Conservation (phyloP, 1,139 yeast species). For the Candida pseudoviswanathii region DNA sequence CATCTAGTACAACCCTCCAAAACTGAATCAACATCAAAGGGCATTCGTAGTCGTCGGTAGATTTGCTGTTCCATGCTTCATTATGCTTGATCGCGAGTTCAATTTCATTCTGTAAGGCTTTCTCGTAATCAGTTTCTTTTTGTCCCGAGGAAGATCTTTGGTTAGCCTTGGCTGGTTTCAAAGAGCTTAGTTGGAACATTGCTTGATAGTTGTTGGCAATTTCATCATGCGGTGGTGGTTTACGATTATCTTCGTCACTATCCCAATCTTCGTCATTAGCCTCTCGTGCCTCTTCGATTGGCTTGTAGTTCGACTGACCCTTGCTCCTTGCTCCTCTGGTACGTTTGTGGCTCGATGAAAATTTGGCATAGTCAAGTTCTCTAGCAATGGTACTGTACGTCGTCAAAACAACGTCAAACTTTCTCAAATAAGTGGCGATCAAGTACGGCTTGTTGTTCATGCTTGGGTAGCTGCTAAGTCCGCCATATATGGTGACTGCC, state of each 20-base stretch:
- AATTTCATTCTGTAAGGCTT: conserved; percentile 41
- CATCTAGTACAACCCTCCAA: conserved; percentile 89
- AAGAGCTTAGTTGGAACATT: conserved; percentile 29
- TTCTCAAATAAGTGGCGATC: conserved; percentile 48
- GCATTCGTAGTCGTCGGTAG: conserved; percentile 60
- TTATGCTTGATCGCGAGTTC: conserved; percentile 35
- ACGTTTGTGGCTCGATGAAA: conserved; percentile 60
- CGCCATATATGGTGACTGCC: conserved; percentile 63
- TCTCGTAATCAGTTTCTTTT: conserved; percentile 36
- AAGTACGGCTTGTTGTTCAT: conserved; percentile 43
- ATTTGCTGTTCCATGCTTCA: conserved; percentile 26
- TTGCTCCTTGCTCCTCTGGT: conserved; percentile 40
- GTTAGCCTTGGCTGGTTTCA: conserved; percentile 35
- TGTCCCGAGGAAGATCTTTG: conserved; percentile 21
- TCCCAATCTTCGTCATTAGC: conserved; percentile 14
- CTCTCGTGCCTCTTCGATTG: conserved; percentile 15
- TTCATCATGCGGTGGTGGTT: conserved; percentile 6
- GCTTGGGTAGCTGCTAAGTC: conserved; percentile 54
- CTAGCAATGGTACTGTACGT: conserved; percentile 70
- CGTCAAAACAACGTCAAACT: conserved; percentile 79
- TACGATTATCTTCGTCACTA: conserved; percentile 3
- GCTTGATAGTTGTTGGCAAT: conserved; percentile 27
- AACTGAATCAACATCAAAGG: conserved; percentile 85
- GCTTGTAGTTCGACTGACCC: conserved; percentile 17
- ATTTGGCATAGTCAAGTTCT: conserved; percentile 82